Percentiles rank a stretch among this genome's conserved stretches.
Evolutionary conservation across 768 basidiomycete genomes (phyloP).

Genomic region (Boletus sensibilis): DNA sequence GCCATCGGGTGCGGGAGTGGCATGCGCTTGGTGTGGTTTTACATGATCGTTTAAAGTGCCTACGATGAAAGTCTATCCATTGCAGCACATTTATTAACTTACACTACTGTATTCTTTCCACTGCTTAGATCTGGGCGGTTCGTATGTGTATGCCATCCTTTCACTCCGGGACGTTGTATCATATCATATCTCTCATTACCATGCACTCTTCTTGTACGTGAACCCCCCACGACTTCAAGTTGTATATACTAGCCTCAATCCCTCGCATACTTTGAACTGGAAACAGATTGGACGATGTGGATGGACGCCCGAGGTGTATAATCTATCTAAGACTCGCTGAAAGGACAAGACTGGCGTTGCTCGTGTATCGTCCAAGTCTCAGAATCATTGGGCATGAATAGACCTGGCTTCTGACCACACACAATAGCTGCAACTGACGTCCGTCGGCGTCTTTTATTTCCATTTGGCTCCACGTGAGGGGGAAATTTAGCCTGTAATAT

Average conservation of each 20-base stretch:
- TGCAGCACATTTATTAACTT: neutral
- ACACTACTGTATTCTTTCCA: neutral
- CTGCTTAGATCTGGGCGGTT: slow-evolving; percentile 1
- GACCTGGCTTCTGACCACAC: too few species aligned
- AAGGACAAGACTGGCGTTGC: neutral
- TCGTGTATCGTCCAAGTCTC: neutral
- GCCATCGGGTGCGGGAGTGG: neutral
- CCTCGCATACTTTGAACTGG: neutral
- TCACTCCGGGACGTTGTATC: neutral
- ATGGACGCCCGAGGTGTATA: neutral
- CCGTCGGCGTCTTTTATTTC: neutral
- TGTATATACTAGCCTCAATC: neutral
- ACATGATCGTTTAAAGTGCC: neutral
- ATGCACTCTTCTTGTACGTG: neutral
- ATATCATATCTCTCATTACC: slow-evolving; percentile 1
- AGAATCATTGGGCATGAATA: neutral
- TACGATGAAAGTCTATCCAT: neutral
- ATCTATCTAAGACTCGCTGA: slow-evolving; percentile 3
- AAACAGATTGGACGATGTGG: neutral
- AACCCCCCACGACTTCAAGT: neutral
- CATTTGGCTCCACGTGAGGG: neutral
- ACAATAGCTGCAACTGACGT: neutral
- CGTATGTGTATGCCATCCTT: neutral
- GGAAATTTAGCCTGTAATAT: neutral
- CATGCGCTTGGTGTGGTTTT: neutral